Percentiles rank a stretch among this genome's conserved stretches.
These are phyloP conservation scores for Candida vartiovaarae DNA, from an alignment of 805 yeast species.

Conservation along the genomic window DNA sequence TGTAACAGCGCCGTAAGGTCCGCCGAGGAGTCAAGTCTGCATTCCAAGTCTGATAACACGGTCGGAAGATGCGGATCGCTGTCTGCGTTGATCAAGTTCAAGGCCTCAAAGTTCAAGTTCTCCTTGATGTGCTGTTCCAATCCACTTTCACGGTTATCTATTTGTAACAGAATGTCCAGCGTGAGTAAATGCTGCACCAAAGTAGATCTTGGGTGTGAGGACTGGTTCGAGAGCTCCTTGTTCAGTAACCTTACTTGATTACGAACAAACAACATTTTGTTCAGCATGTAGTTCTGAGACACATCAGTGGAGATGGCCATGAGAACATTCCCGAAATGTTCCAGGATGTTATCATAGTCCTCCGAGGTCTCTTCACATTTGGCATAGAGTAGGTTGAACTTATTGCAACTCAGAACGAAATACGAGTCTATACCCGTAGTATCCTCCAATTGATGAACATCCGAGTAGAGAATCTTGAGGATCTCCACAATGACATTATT, in stretches of 20 bases:
- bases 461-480: constrained; percentile 21
- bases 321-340: constrained; percentile 22
- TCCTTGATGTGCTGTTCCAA: constrained; percentile 12
- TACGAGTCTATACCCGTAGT: constrained; percentile 21
- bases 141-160: constrained; percentile 29
- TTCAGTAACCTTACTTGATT: constrained; percentile 18
- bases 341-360: constrained; percentile 21
- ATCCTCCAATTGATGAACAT: constrained; percentile 19
- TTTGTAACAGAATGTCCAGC: constrained; percentile 13
- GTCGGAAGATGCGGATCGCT: constrained; percentile 15
- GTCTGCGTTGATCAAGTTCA: constrained; percentile 1
- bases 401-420: constrained; percentile 23
- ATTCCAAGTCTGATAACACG: constrained; percentile 5
- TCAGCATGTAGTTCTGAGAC: constrained; percentile 23
- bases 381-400: constrained; percentile 18
- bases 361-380: constrained; percentile 8
- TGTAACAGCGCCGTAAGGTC: constrained; percentile 2
- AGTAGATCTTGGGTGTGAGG: not conserved
- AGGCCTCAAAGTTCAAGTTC: constrained; percentile 7
- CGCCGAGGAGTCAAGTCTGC: constrained; percentile 1
- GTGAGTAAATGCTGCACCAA: constrained; percentile 15
- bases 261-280: constrained; percentile 16
- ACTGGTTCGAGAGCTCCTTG: constrained; percentile 2
- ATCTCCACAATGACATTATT: constrained; percentile 23
- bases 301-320: constrained; percentile 18